phyloP scores from a whole-genome alignment of 768 basidiomycete species.

The Fistulinella prunicolor region DNA sequence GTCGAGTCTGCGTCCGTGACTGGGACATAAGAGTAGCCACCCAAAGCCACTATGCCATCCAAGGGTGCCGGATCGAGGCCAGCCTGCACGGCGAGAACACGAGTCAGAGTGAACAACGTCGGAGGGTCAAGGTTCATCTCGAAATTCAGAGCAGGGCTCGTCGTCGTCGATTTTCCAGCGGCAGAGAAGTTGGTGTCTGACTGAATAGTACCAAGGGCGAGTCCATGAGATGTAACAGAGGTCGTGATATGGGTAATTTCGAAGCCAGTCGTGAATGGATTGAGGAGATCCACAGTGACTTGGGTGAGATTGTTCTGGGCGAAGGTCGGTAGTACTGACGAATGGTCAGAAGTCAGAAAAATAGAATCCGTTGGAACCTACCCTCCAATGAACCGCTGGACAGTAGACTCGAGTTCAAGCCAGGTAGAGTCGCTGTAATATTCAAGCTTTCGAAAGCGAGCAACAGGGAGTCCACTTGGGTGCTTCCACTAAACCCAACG shows the following conservation, averaged over 20 bases:
- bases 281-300: conserved; percentile 57
- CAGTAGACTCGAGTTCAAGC: conserved; percentile 54
- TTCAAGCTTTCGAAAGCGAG: conserved; percentile 61
- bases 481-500: conserved; percentile 57
- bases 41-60: conserved; percentile 62
- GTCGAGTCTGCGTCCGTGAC: conserved; percentile 33
- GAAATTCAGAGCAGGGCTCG: conserved; percentile 56
- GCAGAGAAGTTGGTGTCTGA: conserved; percentile 49
- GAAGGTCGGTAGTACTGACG: conserved; percentile 59
- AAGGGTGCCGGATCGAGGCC: conserved; percentile 57
- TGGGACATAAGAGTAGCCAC: conserved; percentile 59
- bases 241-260: conserved; percentile 57
- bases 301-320: conserved; percentile 59
- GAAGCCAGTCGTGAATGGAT: conserved; percentile 65
- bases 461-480: conserved; percentile 52
- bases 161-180: conserved; percentile 50
- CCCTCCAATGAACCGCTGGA: conserved; percentile 54
- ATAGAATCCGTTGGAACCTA: conserved; percentile 19
- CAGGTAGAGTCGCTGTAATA: conserved; percentile 56
- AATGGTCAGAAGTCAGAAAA: not conserved
- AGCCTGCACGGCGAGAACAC: conserved; percentile 62
- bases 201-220: conserved; percentile 60
- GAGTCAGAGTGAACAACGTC: conserved; percentile 67
- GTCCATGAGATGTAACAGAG: conserved; percentile 58
- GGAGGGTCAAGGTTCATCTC: conserved; percentile 68